Evolutionary conservation across 129 eudicot species (phyloP), one percentile per base, ranked within the genome.

Genomic region (Saussurea involucrata): DNA sequence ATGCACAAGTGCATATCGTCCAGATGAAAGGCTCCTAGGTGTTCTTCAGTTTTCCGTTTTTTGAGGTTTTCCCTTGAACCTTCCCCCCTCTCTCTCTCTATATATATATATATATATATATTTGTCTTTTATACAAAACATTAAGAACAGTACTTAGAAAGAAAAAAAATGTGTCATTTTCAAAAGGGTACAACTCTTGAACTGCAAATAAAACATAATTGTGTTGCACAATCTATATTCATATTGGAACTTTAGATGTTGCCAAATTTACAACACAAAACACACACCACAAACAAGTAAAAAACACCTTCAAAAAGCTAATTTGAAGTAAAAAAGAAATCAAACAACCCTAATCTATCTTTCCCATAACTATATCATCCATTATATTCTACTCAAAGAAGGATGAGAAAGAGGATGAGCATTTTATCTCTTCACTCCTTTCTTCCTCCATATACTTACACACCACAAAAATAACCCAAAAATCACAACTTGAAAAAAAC

Each of bases 361-460:
- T 65, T 65, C 58, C 20, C 17, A 11, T 10, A 34, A 13, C 71
- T 58, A 74, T 25, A 20, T 0, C 11, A 76, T 31, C 17, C 81
- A 77, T 15, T 83, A 79, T 44, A 71, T 80, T 63, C 75, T 61
- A 80, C 72, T 74, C 36, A 78, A 88, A 88, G 86, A 13, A 76
- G 84, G 92, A 85, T 83, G 86, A 87, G 93, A 89, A 94, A 89
- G 93, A 95, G 98, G 98, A 95, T 90, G 97, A 95, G 98, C 97
- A 83, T 84, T 73, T 75, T 69, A 42, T 95, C 98, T 85, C 98
- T 86, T 95, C 98, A 78, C 98, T 86, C 90, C 97, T 91, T 94
- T 86, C 96, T 81, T 81, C 86, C 77, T 82, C 92, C 87, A 65
- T 64, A 65, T 64, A 69, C 74, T 87, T 74, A 74, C 80, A 74